Evolutionary conservation across 306 rosid species (phyloP), one percentile per base, ranked within the genome.

Genomic region (Glycine tomentella): DNA sequence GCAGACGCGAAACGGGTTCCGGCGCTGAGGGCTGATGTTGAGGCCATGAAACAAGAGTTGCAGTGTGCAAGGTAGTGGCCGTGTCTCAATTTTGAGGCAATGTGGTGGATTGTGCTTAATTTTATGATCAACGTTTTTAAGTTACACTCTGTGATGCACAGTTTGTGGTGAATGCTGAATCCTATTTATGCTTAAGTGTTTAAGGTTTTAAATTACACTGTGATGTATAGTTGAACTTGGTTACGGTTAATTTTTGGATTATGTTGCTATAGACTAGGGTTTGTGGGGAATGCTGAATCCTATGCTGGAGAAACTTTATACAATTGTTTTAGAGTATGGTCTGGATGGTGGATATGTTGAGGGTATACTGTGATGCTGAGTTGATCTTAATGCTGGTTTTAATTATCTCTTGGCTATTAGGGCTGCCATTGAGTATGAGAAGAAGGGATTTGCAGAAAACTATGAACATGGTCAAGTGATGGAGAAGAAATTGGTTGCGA

Each of bases 371-470:
- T 14, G 44, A 17, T 17, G 14, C 57, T 13, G 34, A 12, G 46
- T 48, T 0, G 8, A 16, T 46, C 3, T 40, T 62, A 9, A 36
- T 52, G 11, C 62, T 82, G 2, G 31, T 63, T 72, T 59, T 65
- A 51, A 49, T 46, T 76, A 25, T 25, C 31, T 25, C 31, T 25
- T 25, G 88, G 69, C 76, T 50, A 83, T 34, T 81, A 96, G 99
- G 84, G 91, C 95, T 89, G 99, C 99, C 77, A 93, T 93, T 82
- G 99, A 96, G 82, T 96, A 92, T 75, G 99, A 96, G 86, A 96
- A 96, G 95, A 93, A 96, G 84, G 99, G 98, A 57, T 93, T 93
- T 81, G 94, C 97, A 0, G 99, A 93, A 90, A 96, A 96, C 83
- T 93, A 88, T 87, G 98, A 96, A 84, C 99, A 96, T 82, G 99